Evolutionary conservation across 108 stramenopile species (phyloP).

Genomic region (Cyclotella choctawhatcheeana): DNA sequence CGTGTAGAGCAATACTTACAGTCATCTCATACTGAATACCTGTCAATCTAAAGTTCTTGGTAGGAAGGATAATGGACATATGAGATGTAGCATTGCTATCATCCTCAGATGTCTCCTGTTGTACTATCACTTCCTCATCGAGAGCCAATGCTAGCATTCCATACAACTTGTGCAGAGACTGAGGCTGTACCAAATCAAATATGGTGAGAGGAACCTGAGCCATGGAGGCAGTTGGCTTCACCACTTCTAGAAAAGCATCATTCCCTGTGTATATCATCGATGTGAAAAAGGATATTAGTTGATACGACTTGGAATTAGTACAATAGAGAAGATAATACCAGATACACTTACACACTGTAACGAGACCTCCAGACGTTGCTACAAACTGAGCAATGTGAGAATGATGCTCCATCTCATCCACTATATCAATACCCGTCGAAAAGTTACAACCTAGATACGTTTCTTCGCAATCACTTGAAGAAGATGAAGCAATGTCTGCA

Average conservation of each 20-base stretch:
- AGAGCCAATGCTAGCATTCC: conserved; percentile 44
- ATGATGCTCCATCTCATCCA: conserved; percentile 40
- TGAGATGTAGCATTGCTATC: conserved; percentile 18
- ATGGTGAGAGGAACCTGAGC: conserved; percentile 29
- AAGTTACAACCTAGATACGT: no score
- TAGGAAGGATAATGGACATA: conserved; percentile 45
- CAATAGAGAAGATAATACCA: no score
- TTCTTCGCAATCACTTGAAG: no score
- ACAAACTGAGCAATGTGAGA: conserved; percentile 35
- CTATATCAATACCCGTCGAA: conserved; percentile 23
- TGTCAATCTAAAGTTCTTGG: conserved; percentile 14
- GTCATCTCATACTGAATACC: conserved; percentile 27
- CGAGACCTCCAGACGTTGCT: conserved; percentile 38
- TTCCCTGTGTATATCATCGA: no score
- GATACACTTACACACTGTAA: conserved; percentile 40
- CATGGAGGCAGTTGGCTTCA: conserved; percentile 6
- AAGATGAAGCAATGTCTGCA: neutral
- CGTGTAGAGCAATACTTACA: conserved; percentile 21
- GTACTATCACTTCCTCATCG: conserved; percentile 13
- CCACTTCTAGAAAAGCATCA: conserved; percentile 8
- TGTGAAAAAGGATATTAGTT: no score
- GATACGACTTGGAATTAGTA: no score
- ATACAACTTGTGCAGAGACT: conserved; percentile 31
- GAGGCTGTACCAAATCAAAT: conserved; percentile 42
- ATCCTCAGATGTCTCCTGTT: neutral